Evolutionary conservation across 306 rosid species (phyloP).

Genomic region (Dalbergia oliveri): DNA sequence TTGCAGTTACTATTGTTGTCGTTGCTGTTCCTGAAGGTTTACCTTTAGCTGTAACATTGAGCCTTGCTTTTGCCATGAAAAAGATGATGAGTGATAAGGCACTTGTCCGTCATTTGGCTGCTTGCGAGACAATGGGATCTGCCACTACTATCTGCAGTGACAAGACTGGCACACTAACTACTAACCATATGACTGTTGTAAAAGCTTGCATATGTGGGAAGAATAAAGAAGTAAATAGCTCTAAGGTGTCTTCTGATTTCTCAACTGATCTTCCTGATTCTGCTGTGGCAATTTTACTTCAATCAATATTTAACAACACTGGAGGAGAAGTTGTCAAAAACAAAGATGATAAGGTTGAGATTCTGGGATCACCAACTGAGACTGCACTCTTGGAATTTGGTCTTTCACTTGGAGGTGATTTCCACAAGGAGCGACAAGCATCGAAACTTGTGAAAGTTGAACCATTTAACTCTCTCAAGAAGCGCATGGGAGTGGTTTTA

Average conservation of each 20-base stretch:
- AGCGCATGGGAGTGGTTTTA: slow-evolving; percentile 85
- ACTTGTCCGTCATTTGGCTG: slow-evolving; percentile 95
- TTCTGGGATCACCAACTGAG: slow-evolving; percentile 95
- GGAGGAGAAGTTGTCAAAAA: slow-evolving; percentile 93
- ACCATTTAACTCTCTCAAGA: slow-evolving; percentile 92
- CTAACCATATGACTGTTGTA: slow-evolving; percentile 96
- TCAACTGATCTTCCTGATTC: slow-evolving; percentile 72
- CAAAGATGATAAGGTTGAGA: slow-evolving; percentile 71
- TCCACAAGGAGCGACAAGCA: slow-evolving; percentile 63
- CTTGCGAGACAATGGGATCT: slow-evolving; percentile 99
- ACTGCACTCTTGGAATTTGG: slow-evolving; percentile 91
- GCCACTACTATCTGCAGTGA: slow-evolving; percentile 96
- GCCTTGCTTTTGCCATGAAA: slow-evolving; percentile 99
- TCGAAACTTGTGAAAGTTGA: slow-evolving; percentile 79
- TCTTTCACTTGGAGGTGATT: slow-evolving; percentile 80
- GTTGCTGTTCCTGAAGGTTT: slow-evolving; percentile 99
- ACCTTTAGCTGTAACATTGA: slow-evolving; percentile 96
- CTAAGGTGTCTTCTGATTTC: slow-evolving; percentile 57
- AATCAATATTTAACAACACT: slow-evolving; percentile 91
- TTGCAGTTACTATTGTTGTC: slow-evolving; percentile 96
- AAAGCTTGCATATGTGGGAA: slow-evolving; percentile 84
- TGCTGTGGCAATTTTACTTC: slow-evolving; percentile 70
- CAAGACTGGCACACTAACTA: slow-evolving; percentile 97
- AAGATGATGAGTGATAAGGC: slow-evolving; percentile 99
- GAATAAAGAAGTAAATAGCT: slow-evolving; percentile 67